Base-by-base conservation (phyloP, 768 basidiomycete species). In the Kwoniella heveanensis region DNA sequence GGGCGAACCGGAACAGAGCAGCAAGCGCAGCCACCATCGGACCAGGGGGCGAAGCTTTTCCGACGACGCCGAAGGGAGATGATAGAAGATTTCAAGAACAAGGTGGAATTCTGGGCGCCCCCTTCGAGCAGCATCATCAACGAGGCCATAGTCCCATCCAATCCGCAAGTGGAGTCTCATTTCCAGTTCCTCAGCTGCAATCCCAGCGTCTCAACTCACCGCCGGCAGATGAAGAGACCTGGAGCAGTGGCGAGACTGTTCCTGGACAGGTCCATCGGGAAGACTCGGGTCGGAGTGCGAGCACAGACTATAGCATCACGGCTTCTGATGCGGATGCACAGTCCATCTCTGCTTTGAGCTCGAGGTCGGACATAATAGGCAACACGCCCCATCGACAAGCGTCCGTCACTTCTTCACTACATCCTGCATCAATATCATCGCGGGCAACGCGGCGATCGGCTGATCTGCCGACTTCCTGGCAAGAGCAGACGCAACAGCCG, bases 401-500 rank as follows among this genome's bases (percentile, higher is more conserved):
- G 2, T 67, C 68, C 1, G 26, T 53, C 19, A 52, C 29, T 21
- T 70, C 71, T 9, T 70, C 66, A 4, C 24, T 68, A 2, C 60
- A 68, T 26, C 72, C 66, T 4, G 47, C 32, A 15, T 52, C 66
- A 4, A 57, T 60, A 26, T 60, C 54, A 9, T 55, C 60, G 17
- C 37, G 37, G 2, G 39, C 54, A 37, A 50, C 47, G 44, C 57
- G 66, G 26, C 60, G 65, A 4, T 65, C 67, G 15, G 50, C 44
- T 22, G 70, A 64, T 25, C 52, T 72, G n/a, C 70, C 73, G 1
- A 62, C 71, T 21, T 74, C 75, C 5, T 77, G 75, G 75, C 54
- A 39, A 21, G 25, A 61, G 19, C 75, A 77, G 44, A 51, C 68
- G 13, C 71, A 68, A 55, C 66, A 62, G 25, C 74, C 78, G 2